Conservation (phyloP, 495 filamentous ascomycete genomes). For the Trichodelitschia bisporula region DNA sequence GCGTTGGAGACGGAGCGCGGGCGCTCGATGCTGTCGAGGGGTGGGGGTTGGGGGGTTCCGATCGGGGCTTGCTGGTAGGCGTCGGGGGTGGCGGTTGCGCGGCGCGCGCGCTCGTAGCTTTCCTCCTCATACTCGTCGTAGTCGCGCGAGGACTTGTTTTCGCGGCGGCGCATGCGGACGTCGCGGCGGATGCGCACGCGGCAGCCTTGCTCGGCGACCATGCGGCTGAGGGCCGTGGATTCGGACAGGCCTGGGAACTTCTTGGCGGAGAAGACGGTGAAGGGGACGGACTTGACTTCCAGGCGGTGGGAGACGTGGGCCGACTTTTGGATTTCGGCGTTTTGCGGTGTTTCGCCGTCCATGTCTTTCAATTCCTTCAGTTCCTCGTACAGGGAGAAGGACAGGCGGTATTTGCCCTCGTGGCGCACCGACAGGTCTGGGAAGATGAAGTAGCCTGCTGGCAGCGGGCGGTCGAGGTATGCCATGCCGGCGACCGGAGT, state of each 20-base stretch:
- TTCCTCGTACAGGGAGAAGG: slow-evolving; percentile 84
- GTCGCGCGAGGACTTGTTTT: slow-evolving; percentile 33
- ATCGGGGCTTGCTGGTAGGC: slow-evolving; percentile 25
- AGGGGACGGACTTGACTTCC: slow-evolving; percentile 71
- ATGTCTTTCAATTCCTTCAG: slow-evolving; percentile 53
- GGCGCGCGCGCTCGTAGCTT: slow-evolving; percentile 23
- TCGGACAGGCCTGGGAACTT: slow-evolving; percentile 92
- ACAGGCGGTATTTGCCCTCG: slow-evolving; percentile 71
- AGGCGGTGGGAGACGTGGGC: slow-evolving; percentile 38
- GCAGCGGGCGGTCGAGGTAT: slow-evolving; percentile 74
- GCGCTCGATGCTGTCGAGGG: slow-evolving; percentile 21
- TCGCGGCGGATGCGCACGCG: slow-evolving; percentile 90
- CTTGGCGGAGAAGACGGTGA: slow-evolving; percentile 88
- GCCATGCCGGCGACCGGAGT: slow-evolving; percentile 93
- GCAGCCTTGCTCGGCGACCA: slow-evolving; percentile 90
- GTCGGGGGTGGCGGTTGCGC: slow-evolving; percentile 35
- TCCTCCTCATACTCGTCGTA: slow-evolving; percentile 42
- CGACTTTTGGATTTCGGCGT: slow-evolving; percentile 8
- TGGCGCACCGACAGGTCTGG: slow-evolving; percentile 92
- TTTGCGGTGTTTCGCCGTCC: slow-evolving; percentile 23
- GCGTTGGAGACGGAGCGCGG: slow-evolving; percentile 55
- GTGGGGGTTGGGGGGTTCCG: slow-evolving; percentile 17
- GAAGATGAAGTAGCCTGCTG: slow-evolving; percentile 94
- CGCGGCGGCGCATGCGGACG: slow-evolving; percentile 84
- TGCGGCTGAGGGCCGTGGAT: slow-evolving; percentile 68